Base-by-base conservation (phyloP, 164 flowering plant genomes). In the Berberis vulgaris region DNA sequence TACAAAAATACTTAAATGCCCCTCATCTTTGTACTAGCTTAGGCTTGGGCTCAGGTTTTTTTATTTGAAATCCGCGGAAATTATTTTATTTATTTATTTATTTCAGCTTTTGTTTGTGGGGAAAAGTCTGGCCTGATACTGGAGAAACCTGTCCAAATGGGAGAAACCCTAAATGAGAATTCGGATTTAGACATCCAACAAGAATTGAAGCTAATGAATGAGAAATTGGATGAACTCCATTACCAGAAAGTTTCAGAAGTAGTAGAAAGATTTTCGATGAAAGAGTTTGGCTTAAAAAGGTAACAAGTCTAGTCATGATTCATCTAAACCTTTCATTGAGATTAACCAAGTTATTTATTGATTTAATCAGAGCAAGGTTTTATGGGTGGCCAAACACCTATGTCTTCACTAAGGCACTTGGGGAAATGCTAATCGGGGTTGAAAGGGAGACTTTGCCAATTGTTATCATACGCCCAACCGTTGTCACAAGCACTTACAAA, bases 101-200 rank as follows among this genome's bases (percentile, higher is more conserved):
- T 54, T 46, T 40, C 73, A 89, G 90, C 90, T 55, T 89, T 79
- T 77, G 96, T 85, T 11, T 71, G 79, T 11, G 91, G 91, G 2
- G 86, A 82, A 44, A 64, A 43, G 42, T 66, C 52, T 7, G 91
- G 89, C n/a, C 47, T 87, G 0, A 66, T 84, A 57, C 12, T 65
- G n/a, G 96, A 89, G 73, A 76, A 64, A 0, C 75, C 84, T 5
- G 70, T 74, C 44, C 2, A 43, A 1, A 68, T 85, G 79, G 88
- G 86, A 7, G 83, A 85, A 47, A 64, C 89, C 4, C 81, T 85
- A 0, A 83, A 84, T 38, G 85, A 86, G 8, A 47, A 13, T 1
- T 52, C 57, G 1, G 75, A 68, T 44, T 57, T 87, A 10, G 80
- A 82, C 68, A 76, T 83, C 42, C 69, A 74, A 8, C 58, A 3